Evolutionary conservation across 139 green algal species (phyloP).

Genomic region (Chlamydomonas incerta): DNA sequence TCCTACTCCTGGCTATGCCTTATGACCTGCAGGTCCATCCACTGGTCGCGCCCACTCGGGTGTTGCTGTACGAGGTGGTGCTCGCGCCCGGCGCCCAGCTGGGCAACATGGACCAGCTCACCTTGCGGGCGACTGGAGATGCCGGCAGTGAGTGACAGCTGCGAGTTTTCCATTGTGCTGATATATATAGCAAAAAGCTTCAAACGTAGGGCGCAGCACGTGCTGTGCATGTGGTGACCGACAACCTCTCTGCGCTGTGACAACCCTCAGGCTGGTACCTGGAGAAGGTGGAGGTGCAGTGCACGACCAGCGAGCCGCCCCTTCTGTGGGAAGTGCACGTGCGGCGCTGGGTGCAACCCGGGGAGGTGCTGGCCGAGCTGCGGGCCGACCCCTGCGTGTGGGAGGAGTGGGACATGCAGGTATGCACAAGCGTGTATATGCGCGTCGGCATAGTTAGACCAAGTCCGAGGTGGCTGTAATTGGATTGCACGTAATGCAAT

Average conservation of each 20-base stretch:
- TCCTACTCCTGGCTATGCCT: too few relatives aligned
- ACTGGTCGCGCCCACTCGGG: not conserved
- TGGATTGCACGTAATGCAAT: too few relatives aligned
- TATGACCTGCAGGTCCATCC: not conserved
- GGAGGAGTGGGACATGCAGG: constrained; percentile 58
- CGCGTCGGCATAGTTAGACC: too few relatives aligned
- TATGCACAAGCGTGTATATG: too few relatives aligned
- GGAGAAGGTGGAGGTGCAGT: constrained; percentile 20
- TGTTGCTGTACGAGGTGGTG: constrained; percentile 20
- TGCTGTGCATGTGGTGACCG: too few relatives aligned
- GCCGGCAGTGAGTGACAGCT: not conserved
- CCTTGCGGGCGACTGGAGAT: not conserved
- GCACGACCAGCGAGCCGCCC: constrained; percentile 20
- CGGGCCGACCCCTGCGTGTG: constrained; percentile 39
- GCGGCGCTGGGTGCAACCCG: constrained; percentile 16
- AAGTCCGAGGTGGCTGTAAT: too few relatives aligned
- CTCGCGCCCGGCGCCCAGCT: not conserved
- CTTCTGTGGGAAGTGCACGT: constrained; percentile 21
- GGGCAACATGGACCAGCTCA: constrained; percentile 16
- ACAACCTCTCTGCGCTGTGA: too few relatives aligned
- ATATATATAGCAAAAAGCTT: too few relatives aligned
- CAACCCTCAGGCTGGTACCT: constrained; percentile 10
- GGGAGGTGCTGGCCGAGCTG: constrained; percentile 1
- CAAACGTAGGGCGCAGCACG: too few relatives aligned
- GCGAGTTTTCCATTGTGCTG: too few relatives aligned